Percentiles rank a stretch among this genome's conserved stretches.
phyloP scores from a whole-genome alignment of 768 basidiomycete genomes.

The Rhizopogon roseolus region DNA sequence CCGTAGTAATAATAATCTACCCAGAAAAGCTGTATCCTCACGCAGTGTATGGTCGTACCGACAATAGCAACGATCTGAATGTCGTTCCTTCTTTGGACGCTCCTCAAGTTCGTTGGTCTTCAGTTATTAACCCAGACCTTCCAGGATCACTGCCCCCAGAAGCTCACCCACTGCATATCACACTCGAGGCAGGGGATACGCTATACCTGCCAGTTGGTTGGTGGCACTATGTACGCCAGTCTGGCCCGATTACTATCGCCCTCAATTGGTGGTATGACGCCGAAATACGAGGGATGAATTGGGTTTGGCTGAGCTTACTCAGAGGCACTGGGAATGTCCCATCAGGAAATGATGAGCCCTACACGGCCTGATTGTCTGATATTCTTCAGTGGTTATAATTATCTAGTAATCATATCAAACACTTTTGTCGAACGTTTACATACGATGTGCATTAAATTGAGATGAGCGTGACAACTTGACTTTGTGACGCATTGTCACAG shows the following conservation, averaged over 20 bases:
- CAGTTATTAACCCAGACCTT: constrained; percentile 54
- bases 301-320: constrained; percentile 65
- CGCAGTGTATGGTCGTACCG: constrained; percentile 52
- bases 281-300: constrained; percentile 65
- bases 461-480: neutral
- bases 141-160: constrained; percentile 42
- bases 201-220: constrained; percentile 90
- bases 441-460: too few species aligned
- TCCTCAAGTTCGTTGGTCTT: constrained; percentile 76
- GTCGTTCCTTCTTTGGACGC: constrained; percentile 30
- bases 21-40: constrained; percentile 61
- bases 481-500: neutral
- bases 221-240: constrained; percentile 90
- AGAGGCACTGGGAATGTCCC: constrained; percentile 38
- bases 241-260: constrained; percentile 57
- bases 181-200: constrained; percentile 67
- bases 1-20: constrained; percentile 7
- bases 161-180: constrained; percentile 63
- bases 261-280: constrained; percentile 91
- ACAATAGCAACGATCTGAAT: constrained; percentile 15
- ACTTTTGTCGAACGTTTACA: too few species aligned
- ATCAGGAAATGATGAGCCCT: constrained; percentile 29
- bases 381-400: too few species aligned
- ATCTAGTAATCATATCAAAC: too few species aligned
- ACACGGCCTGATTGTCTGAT: neutral